Percentiles rank a stretch among this genome's conserved stretches.
These are phyloP conservation scores for Nymphaea colorata DNA, from an alignment of 164 flowering plant genomes.

Conservation along the genomic window DNA sequence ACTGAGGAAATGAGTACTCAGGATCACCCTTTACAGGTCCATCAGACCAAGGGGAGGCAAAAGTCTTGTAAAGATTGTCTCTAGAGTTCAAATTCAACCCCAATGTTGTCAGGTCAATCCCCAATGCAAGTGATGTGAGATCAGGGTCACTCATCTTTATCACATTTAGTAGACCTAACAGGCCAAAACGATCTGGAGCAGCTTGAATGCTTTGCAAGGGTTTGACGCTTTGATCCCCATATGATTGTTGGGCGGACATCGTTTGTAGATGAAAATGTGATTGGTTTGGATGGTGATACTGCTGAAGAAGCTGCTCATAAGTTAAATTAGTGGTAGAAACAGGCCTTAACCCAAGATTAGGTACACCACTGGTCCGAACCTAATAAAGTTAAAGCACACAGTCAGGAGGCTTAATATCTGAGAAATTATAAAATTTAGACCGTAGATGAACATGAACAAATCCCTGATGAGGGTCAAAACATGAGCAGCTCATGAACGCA, in stretches of 20 bases:
- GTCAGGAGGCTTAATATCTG: neutral
- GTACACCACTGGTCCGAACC: slow-evolving; percentile 59
- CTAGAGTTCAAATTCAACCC: slow-evolving; percentile 81
- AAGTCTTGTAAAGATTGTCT: slow-evolving; percentile 80
- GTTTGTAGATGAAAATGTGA: slow-evolving; percentile 77
- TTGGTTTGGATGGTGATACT: slow-evolving; percentile 71
- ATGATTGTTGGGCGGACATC: slow-evolving; percentile 60
- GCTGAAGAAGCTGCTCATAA: slow-evolving; percentile 85
- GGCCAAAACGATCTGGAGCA: slow-evolving; percentile 69
- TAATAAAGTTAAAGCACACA: neutral
- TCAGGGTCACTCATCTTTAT: slow-evolving; percentile 85
- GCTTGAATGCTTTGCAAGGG: slow-evolving; percentile 54
- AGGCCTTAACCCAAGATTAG: slow-evolving; percentile 78
- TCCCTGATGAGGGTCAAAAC: no score
- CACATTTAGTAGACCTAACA: slow-evolving; percentile 79
- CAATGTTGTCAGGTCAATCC: slow-evolving; percentile 86
- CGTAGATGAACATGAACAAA: no score
- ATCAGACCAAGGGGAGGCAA: slow-evolving; percentile 95
- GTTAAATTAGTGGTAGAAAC: slow-evolving; percentile 60
- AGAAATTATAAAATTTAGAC: no score
- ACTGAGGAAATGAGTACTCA: slow-evolving; percentile 74
- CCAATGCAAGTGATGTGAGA: slow-evolving; percentile 79
- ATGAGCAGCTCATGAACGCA: no score
- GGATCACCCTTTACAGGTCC: slow-evolving; percentile 94
- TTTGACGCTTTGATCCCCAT: slow-evolving; percentile 65